These are phyloP conservation scores for Pezicula rhizophila DNA, from an alignment of 2,329 filamentous ascomycete genomes.

Conservation along the genomic window DNA sequence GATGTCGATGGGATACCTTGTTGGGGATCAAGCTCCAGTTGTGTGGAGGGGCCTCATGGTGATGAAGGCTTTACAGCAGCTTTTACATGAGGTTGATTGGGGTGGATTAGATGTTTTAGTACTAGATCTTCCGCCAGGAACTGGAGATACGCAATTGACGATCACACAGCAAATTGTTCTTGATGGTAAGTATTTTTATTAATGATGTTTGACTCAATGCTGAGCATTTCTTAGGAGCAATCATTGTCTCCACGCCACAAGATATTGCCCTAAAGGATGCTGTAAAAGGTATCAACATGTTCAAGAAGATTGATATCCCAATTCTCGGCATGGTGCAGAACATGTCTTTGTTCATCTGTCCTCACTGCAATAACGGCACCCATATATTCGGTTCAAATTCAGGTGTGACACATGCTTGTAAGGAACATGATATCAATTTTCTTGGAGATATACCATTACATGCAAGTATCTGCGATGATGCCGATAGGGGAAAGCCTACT, in stretches of 20 bases:
- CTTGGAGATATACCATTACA: conserved; percentile 87
- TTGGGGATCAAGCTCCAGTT: conserved; percentile 72
- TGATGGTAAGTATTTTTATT: conserved; percentile 52
- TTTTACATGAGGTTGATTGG: conserved; percentile 95
- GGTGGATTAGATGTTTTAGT: conserved; percentile 81
- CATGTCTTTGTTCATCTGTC: conserved; percentile 81
- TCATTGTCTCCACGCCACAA: conserved; percentile 91
- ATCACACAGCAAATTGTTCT: conserved; percentile 91
- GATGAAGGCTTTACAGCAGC: conserved; percentile 92
- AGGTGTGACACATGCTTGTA: conserved; percentile 63
- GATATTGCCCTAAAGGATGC: conserved; percentile 89
- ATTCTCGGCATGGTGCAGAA: conserved; percentile 87
- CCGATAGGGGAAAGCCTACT: conserved; percentile 80
- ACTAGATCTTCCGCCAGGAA: conserved; percentile 87
- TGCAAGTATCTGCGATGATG: conserved; percentile 78
- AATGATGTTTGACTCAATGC: neutral
- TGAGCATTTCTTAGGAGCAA: conserved; percentile 45
- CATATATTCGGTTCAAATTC: conserved; percentile 67
- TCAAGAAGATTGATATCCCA: conserved; percentile 69
- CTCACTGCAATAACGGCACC: conserved; percentile 67
- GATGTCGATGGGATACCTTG: conserved; percentile 97
- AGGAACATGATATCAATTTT: conserved; percentile 68
- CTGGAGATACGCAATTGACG: conserved; percentile 93
- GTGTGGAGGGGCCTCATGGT: conserved; percentile 97
- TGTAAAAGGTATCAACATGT: conserved; percentile 87